These are phyloP conservation scores for Pseudonectria buxi DNA, from an alignment of 2,329 filamentous ascomycete species.

Conservation along the genomic window DNA sequence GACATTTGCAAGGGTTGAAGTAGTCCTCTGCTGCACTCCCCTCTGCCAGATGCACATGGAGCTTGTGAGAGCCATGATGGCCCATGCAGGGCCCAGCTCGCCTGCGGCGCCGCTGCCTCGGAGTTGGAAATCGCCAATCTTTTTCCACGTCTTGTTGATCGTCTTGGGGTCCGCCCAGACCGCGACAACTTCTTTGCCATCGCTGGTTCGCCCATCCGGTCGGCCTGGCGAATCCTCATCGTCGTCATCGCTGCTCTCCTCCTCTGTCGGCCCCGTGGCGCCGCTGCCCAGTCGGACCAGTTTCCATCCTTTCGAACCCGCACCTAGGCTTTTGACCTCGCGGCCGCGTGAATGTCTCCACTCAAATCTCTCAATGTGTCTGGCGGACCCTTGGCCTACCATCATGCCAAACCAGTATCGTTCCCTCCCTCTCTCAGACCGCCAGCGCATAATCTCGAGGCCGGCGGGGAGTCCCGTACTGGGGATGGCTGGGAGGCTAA, in stretches of 20 bases:
- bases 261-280: no score
- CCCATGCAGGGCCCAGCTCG: conserved; percentile 11
- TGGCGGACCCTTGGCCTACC: conserved; percentile 2
- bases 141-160: neutral
- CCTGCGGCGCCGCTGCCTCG: conserved; percentile 4
- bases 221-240: neutral
- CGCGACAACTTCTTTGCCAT: conserved; percentile 7
- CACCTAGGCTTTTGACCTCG: conserved; percentile 1
- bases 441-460: no score
- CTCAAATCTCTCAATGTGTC: conserved; percentile 8
- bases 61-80: conserved; percentile 9
- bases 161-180: conserved; percentile 6
- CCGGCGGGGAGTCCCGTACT: no score
- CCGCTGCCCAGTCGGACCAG: conserved; percentile 7
- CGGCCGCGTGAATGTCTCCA: conserved; percentile 4
- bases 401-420: conserved; percentile 10
- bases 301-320: conserved; percentile 9
- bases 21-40: neutral
- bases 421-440: neutral
- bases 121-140: conserved; percentile 5
- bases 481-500: no score
- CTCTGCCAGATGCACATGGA: conserved; percentile 1
- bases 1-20: no score
- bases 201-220: conserved; percentile 1
- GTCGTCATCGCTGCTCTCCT: no score